These are phyloP conservation scores for Debaryomyces sp. DNA, from an alignment of 1,139 yeast species.

Conservation along the genomic window DNA sequence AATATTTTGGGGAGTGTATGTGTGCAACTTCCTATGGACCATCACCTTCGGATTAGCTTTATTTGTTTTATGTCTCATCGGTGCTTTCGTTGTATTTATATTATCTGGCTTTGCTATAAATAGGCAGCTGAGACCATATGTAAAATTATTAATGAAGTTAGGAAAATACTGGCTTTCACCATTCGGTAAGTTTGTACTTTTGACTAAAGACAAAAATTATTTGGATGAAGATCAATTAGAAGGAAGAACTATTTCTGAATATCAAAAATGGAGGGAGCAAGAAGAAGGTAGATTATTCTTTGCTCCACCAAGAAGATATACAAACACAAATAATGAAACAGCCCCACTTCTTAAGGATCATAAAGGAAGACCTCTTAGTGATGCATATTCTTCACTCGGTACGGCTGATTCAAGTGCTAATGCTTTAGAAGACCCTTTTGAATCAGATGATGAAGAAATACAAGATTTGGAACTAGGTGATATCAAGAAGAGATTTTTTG, in stretches of 20 bases:
- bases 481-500: slow-evolving; percentile 69
- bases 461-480: slow-evolving; percentile 37
- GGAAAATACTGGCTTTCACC: slow-evolving; percentile 80
- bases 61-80: slow-evolving; percentile 50
- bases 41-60: slow-evolving; percentile 69
- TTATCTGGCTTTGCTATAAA: slow-evolving; percentile 51
- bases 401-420: slow-evolving; percentile 15
- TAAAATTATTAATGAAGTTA: slow-evolving; percentile 59
- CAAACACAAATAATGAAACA: slow-evolving; percentile 35
- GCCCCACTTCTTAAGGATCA: slow-evolving; percentile 48
- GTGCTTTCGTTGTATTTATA: slow-evolving; percentile 46
- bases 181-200: slow-evolving; percentile 85
- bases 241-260: slow-evolving; percentile 84
- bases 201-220: slow-evolving; percentile 78
- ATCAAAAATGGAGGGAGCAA: slow-evolving; percentile 85
- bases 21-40: slow-evolving; percentile 82
- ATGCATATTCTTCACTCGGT: slow-evolving; percentile 39
- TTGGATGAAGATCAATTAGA: slow-evolving; percentile 85
- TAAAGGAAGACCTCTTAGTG: slow-evolving; percentile 45
- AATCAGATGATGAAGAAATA: slow-evolving; percentile 17
- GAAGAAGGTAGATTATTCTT: slow-evolving; percentile 72
- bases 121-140: slow-evolving; percentile 52
- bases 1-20: slow-evolving; percentile 62
- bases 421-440: slow-evolving; percentile 2
- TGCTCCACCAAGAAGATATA: slow-evolving; percentile 60